Conservation (phyloP, 345 rosid species). For the Chamaenerion angustifolium region DNA sequence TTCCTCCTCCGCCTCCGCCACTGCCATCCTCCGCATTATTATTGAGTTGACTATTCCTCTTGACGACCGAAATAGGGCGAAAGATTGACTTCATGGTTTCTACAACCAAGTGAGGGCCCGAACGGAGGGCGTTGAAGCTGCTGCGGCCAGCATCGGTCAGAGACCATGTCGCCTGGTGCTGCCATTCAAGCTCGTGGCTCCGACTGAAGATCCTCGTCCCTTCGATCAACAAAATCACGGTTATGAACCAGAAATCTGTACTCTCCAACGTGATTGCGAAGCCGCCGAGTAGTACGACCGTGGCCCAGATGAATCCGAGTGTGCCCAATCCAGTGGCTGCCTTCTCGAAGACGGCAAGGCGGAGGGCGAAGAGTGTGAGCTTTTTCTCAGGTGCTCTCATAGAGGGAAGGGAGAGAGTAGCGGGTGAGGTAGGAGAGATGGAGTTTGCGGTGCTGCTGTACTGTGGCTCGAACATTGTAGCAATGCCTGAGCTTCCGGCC, state of each 20-base stretch:
- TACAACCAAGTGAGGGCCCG: conserved; percentile 27
- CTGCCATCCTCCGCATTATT: too few relatives aligned
- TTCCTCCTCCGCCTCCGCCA: too few relatives aligned
- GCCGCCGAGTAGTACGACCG: conserved; percentile 85
- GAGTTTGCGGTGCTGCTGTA: conserved; percentile 30
- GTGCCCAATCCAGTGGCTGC: conserved; percentile 75
- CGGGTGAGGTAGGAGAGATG: conserved; percentile 9
- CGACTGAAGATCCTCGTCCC: conserved; percentile 80
- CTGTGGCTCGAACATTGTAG: conserved; percentile 45
- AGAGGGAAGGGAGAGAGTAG: not conserved
- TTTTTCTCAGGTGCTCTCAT: conserved; percentile 57
- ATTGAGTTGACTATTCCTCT: conserved; percentile 12
- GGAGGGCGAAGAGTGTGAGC: conserved; percentile 76
- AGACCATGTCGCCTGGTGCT: conserved; percentile 83
- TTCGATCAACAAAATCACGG: conserved; percentile 63
- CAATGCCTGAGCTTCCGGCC: conserved; percentile 26
- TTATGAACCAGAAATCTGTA: conserved; percentile 78
- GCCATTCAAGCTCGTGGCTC: conserved; percentile 94
- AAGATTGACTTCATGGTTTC: conserved; percentile 14
- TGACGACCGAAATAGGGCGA: conserved; percentile 12
- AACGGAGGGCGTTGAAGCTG: conserved; percentile 53
- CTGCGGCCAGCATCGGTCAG: conserved; percentile 46
- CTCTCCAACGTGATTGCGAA: conserved; percentile 71
- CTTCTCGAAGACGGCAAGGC: conserved; percentile 72
- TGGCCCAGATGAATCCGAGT: conserved; percentile 89